Evolutionary conservation across 345 rosid species (phyloP), one percentile per base, ranked within the genome.

Genomic region (Murraya koenigii): DNA sequence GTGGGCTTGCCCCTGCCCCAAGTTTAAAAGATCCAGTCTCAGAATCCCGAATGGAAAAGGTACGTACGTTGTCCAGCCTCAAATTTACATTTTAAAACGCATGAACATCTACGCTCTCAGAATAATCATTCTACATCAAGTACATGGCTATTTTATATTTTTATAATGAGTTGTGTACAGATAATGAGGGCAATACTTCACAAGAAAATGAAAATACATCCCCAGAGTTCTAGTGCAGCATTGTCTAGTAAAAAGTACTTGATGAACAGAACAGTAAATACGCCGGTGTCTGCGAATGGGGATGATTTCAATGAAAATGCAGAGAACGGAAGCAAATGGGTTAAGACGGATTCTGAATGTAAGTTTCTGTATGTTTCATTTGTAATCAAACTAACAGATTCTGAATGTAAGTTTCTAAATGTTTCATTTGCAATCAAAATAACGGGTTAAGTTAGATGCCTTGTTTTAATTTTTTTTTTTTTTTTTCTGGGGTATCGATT

Each of bases 321-420:
- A 2, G 84, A 77, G 13, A 85, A 81, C 26, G 85, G 86, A 75
- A 87, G 82, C 68, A 94, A 87, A 86, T 94, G 97, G 98, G 92
- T 86, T 65, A 94, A 82, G 86, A 91, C 95, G 20, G 97, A 94
- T 86, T 94, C 97, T 30, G 92, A 92, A 84, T 92, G 98, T 91
- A 82, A 86, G 95, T 81, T 66, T 25, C 17, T 39, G 44, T 39
- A 2, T 39, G 44, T 39, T 39, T 39, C 44, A 8, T 39, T 8
- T 39, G 44, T 11, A 8, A 8, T 39, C 41, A 8, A 38, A 38
- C 1, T 8, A 38, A 91, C 95, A n/a, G 97, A 94, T 86, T 94
- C 97, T 33, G 92, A 92, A 84, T 92, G 98, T 91, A 82, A 85
- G 96, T 80, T 66, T 25, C 17, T 49, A 15, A 15, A 49, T 49